phyloP scores from a whole-genome alignment of 2,329 filamentous ascomycete species.

The Penicillium verrucosum region DNA sequence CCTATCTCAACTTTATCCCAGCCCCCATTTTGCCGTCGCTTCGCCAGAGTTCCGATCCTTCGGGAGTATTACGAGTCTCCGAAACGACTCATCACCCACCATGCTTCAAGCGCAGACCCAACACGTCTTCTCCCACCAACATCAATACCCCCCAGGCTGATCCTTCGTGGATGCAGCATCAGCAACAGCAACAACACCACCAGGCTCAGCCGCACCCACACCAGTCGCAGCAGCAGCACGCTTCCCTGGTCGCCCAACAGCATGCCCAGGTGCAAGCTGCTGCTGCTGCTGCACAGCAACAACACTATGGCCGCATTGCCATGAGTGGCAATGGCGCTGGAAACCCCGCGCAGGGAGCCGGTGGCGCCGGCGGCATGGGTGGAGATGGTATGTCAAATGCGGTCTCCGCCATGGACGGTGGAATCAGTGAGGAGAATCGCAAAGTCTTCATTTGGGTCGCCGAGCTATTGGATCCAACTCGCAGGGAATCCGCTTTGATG shows the following conservation, averaged over 20 bases:
- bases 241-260: constrained; percentile 47
- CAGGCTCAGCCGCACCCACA: constrained; percentile 40
- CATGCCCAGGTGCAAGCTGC: constrained; percentile 56
- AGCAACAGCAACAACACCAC: constrained; percentile 37
- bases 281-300: constrained; percentile 44
- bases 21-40: constrained; percentile 1
- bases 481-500: constrained; percentile 83
- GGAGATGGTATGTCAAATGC: constrained; percentile 37
- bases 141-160: constrained; percentile 51
- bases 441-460: constrained; percentile 91
- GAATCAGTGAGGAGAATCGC: constrained; percentile 82
- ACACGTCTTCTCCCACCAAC: constrained; percentile 61
- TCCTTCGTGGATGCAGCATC: constrained; percentile 46
- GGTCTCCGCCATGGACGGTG: constrained; percentile 55
- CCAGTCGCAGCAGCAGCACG: constrained; percentile 41
- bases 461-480: constrained; percentile 81
- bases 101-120: constrained; percentile 53
- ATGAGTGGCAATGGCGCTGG: constrained; percentile 57
- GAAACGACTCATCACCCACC: constrained; percentile 29
- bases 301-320: constrained; percentile 70
- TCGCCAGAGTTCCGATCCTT: constrained; percentile 19
- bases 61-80: constrained; percentile 27
- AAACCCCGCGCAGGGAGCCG: constrained; percentile 36
- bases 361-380: constrained; percentile 48
- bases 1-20: constrained; percentile 6